These are phyloP conservation scores for Lepidopterella palustris DNA, from an alignment of 495 filamentous ascomycete species.

Conservation along the genomic window DNA sequence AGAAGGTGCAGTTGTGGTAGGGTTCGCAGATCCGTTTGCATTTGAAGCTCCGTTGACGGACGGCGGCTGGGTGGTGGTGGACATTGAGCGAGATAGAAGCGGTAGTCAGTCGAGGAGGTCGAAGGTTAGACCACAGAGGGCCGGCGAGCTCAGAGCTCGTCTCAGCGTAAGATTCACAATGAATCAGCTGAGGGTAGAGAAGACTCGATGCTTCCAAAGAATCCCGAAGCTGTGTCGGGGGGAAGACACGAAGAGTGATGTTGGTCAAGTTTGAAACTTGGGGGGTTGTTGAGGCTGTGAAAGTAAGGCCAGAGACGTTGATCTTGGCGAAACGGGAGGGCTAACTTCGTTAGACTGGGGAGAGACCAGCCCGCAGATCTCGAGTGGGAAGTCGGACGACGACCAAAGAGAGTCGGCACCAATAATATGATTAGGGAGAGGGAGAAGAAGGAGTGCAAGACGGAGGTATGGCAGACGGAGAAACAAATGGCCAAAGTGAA, in stretches of 20 bases:
- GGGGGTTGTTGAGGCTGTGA: neutral
- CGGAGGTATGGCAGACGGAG: too few species aligned
- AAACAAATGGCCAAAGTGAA: too few species aligned
- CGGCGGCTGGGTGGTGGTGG: constrained; percentile 46
- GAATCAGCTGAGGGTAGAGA: neutral
- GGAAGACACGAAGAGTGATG: neutral
- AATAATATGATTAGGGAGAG: too few species aligned
- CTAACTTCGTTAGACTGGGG: neutral
- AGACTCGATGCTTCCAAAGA: neutral
- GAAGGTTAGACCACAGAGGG: constrained; percentile 9
- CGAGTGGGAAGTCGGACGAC: neutral
- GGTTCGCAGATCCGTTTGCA: constrained; percentile 33
- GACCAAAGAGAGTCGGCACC: too few species aligned
- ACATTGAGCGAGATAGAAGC: constrained; percentile 34
- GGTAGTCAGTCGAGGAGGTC: constrained; percentile 10
- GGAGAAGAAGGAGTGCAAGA: too few species aligned
- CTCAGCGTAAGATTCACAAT: constrained; percentile 9
- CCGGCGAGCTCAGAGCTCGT: constrained; percentile 11
- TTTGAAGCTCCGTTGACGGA: constrained; percentile 46
- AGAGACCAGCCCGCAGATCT: neutral
- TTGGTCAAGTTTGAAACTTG: neutral
- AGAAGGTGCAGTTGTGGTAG: constrained; percentile 34
- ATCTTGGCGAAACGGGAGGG: neutral
- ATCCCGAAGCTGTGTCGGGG: constrained; percentile 1
- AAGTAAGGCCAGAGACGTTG: neutral